These are phyloP conservation scores for Allantophomopsis lycopodina DNA, from an alignment of 2,329 filamentous ascomycete species.

Conservation along the genomic window DNA sequence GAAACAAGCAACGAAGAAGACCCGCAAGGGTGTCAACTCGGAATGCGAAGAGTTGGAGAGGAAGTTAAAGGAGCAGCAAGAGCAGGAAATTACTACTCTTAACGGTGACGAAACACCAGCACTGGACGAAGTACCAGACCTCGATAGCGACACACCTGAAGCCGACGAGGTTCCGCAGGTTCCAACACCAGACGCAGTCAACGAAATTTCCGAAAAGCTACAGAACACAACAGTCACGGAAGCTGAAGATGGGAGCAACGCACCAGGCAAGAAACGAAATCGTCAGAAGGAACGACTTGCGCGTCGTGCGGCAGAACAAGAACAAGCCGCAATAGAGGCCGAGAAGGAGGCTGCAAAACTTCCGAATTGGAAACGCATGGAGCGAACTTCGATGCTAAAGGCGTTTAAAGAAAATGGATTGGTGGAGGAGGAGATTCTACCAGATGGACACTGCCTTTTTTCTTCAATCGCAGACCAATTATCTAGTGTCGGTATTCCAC, in stretches of 20 bases:
- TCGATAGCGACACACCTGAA: conserved; percentile 3
- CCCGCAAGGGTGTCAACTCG: conserved; percentile 57
- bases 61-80: conserved; percentile 51
- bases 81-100: conserved; percentile 37
- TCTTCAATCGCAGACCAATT: conserved; percentile 83
- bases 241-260: neutral
- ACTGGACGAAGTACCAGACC: conserved; percentile 7
- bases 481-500: conserved; percentile 30
- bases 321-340: conserved; percentile 53
- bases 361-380: conserved; percentile 57
- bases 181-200: conserved; percentile 4
- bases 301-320: conserved; percentile 73
- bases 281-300: conserved; percentile 85
- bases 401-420: conserved; percentile 52
- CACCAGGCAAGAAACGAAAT: conserved; percentile 55
- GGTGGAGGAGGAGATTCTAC: conserved; percentile 64
- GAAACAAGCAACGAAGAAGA: conserved; percentile 89
- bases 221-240: conserved; percentile 9
- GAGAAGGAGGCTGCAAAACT: conserved; percentile 62
- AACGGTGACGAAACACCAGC: conserved; percentile 12
- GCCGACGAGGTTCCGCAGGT: neutral
- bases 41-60: conserved; percentile 63
- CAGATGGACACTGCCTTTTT: conserved; percentile 93
- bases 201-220: conserved; percentile 9
- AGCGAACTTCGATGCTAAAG: conserved; percentile 56